Percentiles rank a stretch among this genome's conserved stretches.
These are phyloP conservation scores for Ceratocystiopsis minuta DNA, from an alignment of 2,329 filamentous ascomycete genomes.

Conservation along the genomic window DNA sequence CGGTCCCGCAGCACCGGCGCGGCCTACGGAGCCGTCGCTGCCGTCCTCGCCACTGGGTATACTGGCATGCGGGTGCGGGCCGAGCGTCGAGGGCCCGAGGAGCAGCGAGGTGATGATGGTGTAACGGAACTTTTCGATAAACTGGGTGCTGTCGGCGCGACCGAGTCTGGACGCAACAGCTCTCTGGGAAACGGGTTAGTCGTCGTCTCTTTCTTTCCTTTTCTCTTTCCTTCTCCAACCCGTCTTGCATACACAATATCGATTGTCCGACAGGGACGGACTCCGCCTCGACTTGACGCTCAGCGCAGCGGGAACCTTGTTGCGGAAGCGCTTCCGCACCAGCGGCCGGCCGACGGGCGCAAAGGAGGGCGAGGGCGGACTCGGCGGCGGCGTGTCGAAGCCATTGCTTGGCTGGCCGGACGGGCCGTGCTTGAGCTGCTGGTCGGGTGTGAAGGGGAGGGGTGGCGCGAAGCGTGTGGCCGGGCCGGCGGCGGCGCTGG, in stretches of 20 bases:
- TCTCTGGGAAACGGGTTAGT: conserved; percentile 26
- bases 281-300: conserved; percentile 23
- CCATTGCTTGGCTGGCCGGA: conserved; percentile 7
- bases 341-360: conserved; percentile 38
- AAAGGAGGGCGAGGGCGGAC: conserved; percentile 29
- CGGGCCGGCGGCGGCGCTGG: conserved; percentile 9
- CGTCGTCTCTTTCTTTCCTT: no score
- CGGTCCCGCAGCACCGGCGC: not conserved
- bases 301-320: conserved; percentile 26
- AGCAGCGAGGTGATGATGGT: conserved; percentile 83
- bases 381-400: conserved; percentile 26
- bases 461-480: conserved; percentile 1
- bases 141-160: conserved; percentile 62
- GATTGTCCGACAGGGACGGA: conserved; percentile 25
- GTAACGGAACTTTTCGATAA: conserved; percentile 86
- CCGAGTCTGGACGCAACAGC: conserved; percentile 57
- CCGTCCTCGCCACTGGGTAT: not conserved
- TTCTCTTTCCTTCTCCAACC: no score
- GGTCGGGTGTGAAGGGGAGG: conserved; percentile 5
- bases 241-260: conserved; percentile 36
- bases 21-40: not conserved
- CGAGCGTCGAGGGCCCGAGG: conserved; percentile 45
- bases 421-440: not conserved
- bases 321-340: conserved; percentile 34
- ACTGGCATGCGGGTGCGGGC: conserved; percentile 16